Evolutionary conservation across 495 filamentous ascomycete species (phyloP), one percentile per base, ranked within the genome.

Genomic region (Tetracladium marchalianum): DNA sequence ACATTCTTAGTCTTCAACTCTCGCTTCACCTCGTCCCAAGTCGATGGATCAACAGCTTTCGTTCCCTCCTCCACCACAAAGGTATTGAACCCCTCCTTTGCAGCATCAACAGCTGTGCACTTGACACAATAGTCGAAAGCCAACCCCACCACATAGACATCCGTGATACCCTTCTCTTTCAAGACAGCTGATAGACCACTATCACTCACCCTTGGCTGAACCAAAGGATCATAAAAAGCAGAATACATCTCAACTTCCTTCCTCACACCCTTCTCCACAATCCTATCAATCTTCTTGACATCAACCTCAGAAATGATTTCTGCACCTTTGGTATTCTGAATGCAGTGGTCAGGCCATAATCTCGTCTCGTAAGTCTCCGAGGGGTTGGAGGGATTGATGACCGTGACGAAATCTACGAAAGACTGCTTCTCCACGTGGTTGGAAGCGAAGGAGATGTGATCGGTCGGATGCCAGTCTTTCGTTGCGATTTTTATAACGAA

Each of bases 41-140:
- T 53, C 0, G 52, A 65, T 15, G 69, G 60, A 55, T 80, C 76
- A 5, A 95, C 86, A 41, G 84, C 72, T 59, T 67, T 78, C 7
- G 82, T 87, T 22, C 71, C 86, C 55, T 97, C 90, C 56, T 81
- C 75, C 13, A 97, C 66, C 33, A 97, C 73, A 61, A 70, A 84
- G 35, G 82, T 84, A 51, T 59, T 65, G 53, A 92, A 96, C 2
- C 89, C 90, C 60, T 83, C 80, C 55, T 69, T 75, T 8, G 65
- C 75, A 7, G 87, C 82, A 69, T 95, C 84, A 16, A 85, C 53
- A 1, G 87, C 90, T 39, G 85, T 93, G 50, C 58, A 68, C 60
- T 80, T 82, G 38, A 98, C 92, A 63, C 92, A 98, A 61, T 82
- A 94, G 64, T 96, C 92, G 27, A 76, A 81, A 32, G 92, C 90